Percentiles rank a stretch among this genome's conserved stretches.
Conservation (phyloP, 306 rosid genomes). For the Rubus idaeus region DNA sequence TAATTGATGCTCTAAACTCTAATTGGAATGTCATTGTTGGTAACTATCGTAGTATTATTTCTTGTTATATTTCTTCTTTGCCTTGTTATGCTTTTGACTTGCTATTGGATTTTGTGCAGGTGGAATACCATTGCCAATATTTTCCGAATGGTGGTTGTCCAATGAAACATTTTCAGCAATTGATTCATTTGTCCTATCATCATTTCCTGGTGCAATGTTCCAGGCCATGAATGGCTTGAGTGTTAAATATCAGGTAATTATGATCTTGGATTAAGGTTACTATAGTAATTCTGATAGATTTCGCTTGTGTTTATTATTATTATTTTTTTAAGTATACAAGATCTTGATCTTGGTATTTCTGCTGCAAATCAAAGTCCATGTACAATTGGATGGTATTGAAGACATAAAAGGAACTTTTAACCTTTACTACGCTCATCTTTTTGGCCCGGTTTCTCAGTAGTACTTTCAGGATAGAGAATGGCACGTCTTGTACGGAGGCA, state of each 20-base stretch:
- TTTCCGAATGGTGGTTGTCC: slow-evolving; percentile 97
- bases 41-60: not conserved
- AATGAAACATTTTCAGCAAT: slow-evolving; percentile 77
- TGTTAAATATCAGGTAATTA: slow-evolving; percentile 80
- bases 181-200: slow-evolving; percentile 74
- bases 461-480: not conserved
- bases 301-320: not conserved
- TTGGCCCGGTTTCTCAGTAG: not conserved
- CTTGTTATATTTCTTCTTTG: slow-evolving; percentile 15
- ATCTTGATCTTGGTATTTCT: not conserved
- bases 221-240: slow-evolving; percentile 86
- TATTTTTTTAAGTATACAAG: not conserved
- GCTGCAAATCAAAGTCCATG: not conserved
- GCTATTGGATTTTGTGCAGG: slow-evolving; percentile 44
- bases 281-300: not conserved
- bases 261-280: not conserved
- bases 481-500: not conserved
- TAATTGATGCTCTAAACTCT: not conserved
- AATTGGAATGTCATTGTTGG: not conserved
- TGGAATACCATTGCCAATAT: slow-evolving; percentile 80
- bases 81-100: slow-evolving; percentile 13
- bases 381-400: not conserved
- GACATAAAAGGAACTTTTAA: not conserved
- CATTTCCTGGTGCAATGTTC: slow-evolving; percentile 64
- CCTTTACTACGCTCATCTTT: not conserved